A percentile compares a stretch with the other conserved stretches of the same genome.
Conservation (phyloP, 2,329 filamentous ascomycete genomes). For the Bipolaris oryzae region DNA sequence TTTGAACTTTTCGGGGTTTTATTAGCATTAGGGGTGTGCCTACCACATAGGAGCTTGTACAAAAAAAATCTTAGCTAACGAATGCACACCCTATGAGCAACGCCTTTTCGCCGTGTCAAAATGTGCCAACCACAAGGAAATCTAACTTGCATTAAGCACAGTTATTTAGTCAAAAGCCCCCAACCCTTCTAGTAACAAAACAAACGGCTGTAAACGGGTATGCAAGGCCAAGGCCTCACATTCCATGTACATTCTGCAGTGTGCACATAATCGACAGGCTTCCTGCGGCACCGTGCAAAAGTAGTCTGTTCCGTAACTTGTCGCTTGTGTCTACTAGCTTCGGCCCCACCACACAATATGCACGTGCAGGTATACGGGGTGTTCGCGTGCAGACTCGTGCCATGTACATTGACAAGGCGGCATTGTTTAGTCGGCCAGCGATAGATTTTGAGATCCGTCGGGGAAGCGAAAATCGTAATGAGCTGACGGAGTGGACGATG, state of each 20-base stretch:
- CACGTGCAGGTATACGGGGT: neutral
- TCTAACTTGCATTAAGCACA: too few relatives aligned
- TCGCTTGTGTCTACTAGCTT: neutral
- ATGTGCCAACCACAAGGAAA: too few relatives aligned
- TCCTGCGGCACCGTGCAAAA: neutral
- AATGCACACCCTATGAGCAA: neutral
- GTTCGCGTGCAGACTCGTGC: neutral
- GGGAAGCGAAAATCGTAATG: too few relatives aligned
- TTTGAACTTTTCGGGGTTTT: too few relatives aligned
- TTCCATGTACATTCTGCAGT: too few relatives aligned
- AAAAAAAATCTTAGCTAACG: neutral
- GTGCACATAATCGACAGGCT: neutral
- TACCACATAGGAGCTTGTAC: neutral
- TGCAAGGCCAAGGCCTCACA: too few relatives aligned
- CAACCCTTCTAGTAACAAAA: too few relatives aligned
- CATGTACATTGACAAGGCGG: neutral
- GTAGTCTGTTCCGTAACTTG: neutral
- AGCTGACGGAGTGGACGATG: too few relatives aligned
- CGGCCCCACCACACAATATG: neutral
- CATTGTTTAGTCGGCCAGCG: neutral
- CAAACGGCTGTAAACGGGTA: too few relatives aligned
- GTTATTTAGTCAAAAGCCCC: too few relatives aligned
- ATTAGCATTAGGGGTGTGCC: too few relatives aligned
- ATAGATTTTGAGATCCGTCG: neutral
- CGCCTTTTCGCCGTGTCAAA: too few relatives aligned